Evolutionary conservation across 2,329 filamentous ascomycete species (phyloP).

Genomic region (Nemania sp.): DNA sequence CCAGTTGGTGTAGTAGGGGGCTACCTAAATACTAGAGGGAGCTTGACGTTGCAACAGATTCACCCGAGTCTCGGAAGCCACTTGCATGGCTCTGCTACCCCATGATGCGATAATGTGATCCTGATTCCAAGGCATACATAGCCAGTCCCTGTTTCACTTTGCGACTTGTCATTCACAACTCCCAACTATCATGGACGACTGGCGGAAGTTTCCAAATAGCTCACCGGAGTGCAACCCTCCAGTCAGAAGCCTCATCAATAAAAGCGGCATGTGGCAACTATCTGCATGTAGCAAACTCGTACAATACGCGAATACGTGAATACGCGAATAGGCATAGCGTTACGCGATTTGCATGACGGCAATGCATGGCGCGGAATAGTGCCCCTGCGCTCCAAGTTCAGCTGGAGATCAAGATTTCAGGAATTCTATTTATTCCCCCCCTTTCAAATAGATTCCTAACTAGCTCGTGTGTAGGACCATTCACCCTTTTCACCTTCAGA

Average conservation of each 20-base stretch:
- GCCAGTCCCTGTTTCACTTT: neutral
- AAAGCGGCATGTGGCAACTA: constrained; percentile 14
- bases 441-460: neutral
- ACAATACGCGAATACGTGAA: neutral
- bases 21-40: neutral
- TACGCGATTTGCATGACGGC: neutral
- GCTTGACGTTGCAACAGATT: neutral
- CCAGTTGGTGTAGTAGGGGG: neutral
- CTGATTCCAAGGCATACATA: constrained; percentile 11
- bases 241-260: constrained; percentile 9
- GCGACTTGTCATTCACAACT: neutral
- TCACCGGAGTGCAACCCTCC: constrained; percentile 8
- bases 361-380: constrained; percentile 2
- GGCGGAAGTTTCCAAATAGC: constrained; percentile 1
- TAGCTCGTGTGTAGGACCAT: constrained; percentile 2
- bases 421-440: constrained; percentile 19
- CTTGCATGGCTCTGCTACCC: constrained; percentile 2
- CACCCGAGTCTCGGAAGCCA: neutral
- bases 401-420: constrained; percentile 7
- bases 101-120: neutral
- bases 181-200: neutral
- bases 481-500: constrained; percentile 2
- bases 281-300: constrained; percentile 1
- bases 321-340: neutral
- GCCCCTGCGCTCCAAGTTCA: neutral